Percentiles rank a stretch among this genome's conserved stretches.
phyloP scores from a whole-genome alignment of 768 basidiomycete species.

The Tephrocybe sp. region DNA sequence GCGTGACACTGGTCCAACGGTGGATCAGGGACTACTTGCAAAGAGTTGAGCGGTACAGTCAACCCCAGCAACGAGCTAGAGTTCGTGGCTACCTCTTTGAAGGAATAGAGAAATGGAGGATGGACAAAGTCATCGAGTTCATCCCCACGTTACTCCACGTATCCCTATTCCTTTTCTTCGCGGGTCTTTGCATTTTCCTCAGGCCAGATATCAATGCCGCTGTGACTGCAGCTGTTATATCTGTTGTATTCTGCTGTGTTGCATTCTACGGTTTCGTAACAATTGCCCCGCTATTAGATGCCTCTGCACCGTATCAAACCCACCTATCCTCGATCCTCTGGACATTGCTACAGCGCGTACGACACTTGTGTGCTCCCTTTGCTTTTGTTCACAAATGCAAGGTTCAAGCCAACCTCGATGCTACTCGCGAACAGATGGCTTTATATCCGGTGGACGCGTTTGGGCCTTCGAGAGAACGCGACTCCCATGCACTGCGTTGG shows the following conservation, averaged over 20 bases:
- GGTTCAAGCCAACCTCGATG: not conserved
- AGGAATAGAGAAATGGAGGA: not conserved
- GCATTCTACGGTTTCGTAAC: not conserved
- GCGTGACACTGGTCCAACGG: slow-evolving; percentile 19
- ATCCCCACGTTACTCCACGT: not conserved
- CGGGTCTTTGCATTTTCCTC: not conserved
- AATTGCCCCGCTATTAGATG: not conserved
- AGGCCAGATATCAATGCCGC: not conserved
- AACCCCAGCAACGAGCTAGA: not conserved
- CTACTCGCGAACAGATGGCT: not conserved
- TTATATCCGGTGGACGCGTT: not conserved
- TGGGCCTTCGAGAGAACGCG: not conserved
- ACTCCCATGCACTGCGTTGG: not conserved
- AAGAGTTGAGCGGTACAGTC: not conserved
- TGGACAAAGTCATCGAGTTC: not conserved
- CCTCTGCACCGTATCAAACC: not conserved
- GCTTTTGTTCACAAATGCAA: not conserved
- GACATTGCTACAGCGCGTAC: not conserved
- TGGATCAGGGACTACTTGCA: not conserved
- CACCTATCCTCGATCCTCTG: not conserved
- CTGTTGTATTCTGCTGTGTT: not conserved
- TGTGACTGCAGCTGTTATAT: not conserved
- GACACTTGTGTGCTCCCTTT: not conserved
- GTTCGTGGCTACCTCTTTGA: not conserved
- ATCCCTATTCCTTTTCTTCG: slow-evolving; percentile 3